Percentiles rank a stretch among this genome's conserved stretches.
Conservation (phyloP, 768 basidiomycete species). For the Leccinum obscurum region DNA sequence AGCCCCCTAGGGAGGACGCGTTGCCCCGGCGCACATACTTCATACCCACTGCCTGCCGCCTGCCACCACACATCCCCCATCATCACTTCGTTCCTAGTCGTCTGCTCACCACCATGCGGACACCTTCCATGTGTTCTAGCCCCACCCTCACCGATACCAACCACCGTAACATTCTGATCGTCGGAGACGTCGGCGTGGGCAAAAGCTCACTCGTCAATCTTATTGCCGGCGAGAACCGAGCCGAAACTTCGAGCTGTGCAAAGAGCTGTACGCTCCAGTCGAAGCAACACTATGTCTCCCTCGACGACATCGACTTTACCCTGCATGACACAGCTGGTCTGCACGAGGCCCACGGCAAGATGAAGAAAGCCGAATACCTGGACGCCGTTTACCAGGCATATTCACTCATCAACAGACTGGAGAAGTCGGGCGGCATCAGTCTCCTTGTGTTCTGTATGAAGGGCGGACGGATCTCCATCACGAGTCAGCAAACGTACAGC, state of each 20-base stretch:
- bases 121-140: constrained; percentile 16
- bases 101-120: constrained; percentile 10
- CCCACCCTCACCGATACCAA: constrained; percentile 9
- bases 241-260: constrained; percentile 31
- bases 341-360: constrained; percentile 27
- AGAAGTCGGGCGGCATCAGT: constrained; percentile 25
- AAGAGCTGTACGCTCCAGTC: constrained; percentile 39
- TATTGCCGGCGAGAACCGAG: constrained; percentile 28
- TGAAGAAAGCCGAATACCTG: constrained; percentile 25
- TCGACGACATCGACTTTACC: constrained; percentile 20
- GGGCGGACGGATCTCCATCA: constrained; percentile 25
- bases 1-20: constrained; percentile 5
- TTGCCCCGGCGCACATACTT: not conserved
- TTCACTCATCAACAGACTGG: constrained; percentile 35
- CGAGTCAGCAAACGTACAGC: constrained; percentile 30
- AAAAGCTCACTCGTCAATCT: constrained; percentile 47
- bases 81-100: not conserved
- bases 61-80: constrained; percentile 1
- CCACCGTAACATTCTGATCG: constrained; percentile 28
- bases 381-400: constrained; percentile 32
- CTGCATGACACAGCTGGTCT: constrained; percentile 31
- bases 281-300: constrained; percentile 19
- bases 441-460: constrained; percentile 35
- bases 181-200: constrained; percentile 31
- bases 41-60: not conserved